phyloP scores from a whole-genome alignment of 768 basidiomycete genomes.

The Megacollybia marginata region DNA sequence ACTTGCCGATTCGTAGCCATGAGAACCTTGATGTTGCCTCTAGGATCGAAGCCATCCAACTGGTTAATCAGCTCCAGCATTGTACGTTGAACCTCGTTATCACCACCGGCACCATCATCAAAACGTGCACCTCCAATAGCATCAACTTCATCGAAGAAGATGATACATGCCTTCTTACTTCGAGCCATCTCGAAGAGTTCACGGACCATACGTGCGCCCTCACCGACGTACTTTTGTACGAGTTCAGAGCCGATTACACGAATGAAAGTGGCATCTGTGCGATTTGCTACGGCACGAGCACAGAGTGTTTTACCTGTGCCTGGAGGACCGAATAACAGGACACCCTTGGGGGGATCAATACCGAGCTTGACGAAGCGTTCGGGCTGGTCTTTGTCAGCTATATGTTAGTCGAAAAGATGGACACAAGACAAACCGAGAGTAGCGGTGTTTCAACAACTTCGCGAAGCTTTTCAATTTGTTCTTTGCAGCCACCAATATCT shows the following conservation, averaged over 20 bases:
- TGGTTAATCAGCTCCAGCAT: conserved; percentile 99
- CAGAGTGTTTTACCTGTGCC: conserved; percentile 99
- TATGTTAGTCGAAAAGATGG: neutral
- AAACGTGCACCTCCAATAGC: conserved; percentile 97
- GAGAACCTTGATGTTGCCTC: conserved; percentile 99
- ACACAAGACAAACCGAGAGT: conserved; percentile 60
- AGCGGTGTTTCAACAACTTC: conserved; percentile 98
- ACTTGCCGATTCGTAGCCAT: conserved; percentile 96
- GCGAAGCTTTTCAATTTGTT: conserved; percentile 97
- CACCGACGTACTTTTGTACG: conserved; percentile 99
- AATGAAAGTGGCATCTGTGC: conserved; percentile 98
- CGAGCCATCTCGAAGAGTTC: conserved; percentile 99
- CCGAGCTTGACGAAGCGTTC: conserved; percentile 97
- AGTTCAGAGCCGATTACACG: conserved; percentile 98
- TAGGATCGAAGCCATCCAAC: conserved; percentile 94
- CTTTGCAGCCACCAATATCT: conserved; percentile 97
- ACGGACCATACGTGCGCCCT: conserved; percentile 97
- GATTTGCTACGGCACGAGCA: conserved; percentile 95
- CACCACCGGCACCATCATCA: conserved; percentile 97
- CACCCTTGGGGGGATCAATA: conserved; percentile 98
- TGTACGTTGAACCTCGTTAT: conserved; percentile 98
- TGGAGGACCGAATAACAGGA: conserved; percentile 91
- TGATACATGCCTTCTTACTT: conserved; percentile 98
- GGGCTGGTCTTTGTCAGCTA: conserved; percentile 47
- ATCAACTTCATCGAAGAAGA: conserved; percentile 99